Evolutionary conservation across 306 rosid species (phyloP), one percentile per base, ranked within the genome.

Genomic region (Pterocarpus macrocarpus): DNA sequence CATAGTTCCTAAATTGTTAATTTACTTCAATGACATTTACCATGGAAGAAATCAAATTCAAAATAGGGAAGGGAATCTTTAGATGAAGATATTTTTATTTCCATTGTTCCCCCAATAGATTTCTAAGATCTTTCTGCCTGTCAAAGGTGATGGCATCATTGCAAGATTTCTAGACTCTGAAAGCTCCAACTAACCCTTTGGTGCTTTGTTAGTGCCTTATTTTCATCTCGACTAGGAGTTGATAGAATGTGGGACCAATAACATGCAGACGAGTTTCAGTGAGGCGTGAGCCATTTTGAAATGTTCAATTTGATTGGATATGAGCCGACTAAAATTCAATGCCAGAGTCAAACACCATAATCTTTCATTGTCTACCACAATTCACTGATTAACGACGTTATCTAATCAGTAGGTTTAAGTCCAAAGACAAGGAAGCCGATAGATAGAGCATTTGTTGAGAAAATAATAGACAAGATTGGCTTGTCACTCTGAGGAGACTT

Each of bases 231-330:
- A 80, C 78, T 82, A 58, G 73, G 85, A 82, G 78, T 32, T 76
- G 66, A 86, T 72, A 47, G 84, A 47, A 41, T 32, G 87, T 85
- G 83, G 87, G 90, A 61, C 87, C 90, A 58, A 73, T 69, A 85
- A 82, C 84, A 79, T 76, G 81, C 47, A 63, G 36, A 61, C 75
- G 68, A 79, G 73, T 80, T 81, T 30, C 8, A 41, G 66, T 8
- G 61, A 22, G 28, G 28, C 28, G 1, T 22, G 1, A 22, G 28
- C 28, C 28, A 22, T 62, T 16, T 32, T 73, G 72, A 83, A 73
- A 55, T 38, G 39, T 57, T 64, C 8, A 64, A 7, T 69, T 56
- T 76, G 78, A 82, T 86, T 73, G 75, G 49, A 44, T 82, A 50
- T 83, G 67, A 75, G 78, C 22, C 38, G 41, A 75, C 68, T 28